Base-by-base conservation (phyloP, 805 yeast species). In the Ogataea trehaloabstinens region DNA sequence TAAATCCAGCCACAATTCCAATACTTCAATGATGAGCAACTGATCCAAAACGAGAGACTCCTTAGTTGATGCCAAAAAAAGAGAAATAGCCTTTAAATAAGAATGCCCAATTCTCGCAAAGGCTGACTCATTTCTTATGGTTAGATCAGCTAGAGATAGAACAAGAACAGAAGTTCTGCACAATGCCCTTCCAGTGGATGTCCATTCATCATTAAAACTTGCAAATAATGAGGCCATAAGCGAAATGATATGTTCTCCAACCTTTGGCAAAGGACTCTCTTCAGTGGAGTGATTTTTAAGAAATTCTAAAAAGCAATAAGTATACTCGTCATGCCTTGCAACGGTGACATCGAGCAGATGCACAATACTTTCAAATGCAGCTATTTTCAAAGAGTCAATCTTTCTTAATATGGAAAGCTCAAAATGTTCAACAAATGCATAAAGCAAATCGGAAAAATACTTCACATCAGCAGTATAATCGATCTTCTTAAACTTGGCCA, bases 241-340 rank as follows among this genome's bases (percentile, higher is more conserved):
- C 17, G 64, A 53, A 27, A 82, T 51, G 31, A 82, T 52, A 37
- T 67, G 67, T 19, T 71, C 58, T 5, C 88, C 88, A 42, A 79
- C 63, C 2, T 55, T 52, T 4, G 85, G 78, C 4, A 75, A 56
- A 7, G 61, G 53, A 6, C 48, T 42, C 21, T 50, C 43, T 19
- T 20, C 24, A 7, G 28, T 12, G 4, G 41, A 18, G 15, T 60
- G 52, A 22, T 63, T 61, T 5, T 57, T 49, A 28, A 73, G 56
- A 47, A 78, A 79, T 10, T 69, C 65, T 35, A 78, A 78, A 48
- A 82, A 70, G 50, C 81, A 52, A 45, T 75, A 74, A 29, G 75
- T 66, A 58, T 79, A 78, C 46, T 78, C 82, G 43, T 79, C 82
- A 52, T 80, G 80, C 52, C 82, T 74, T 2, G 84, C 86, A 49